phyloP scores from a whole-genome alignment of 2,329 filamentous ascomycete species.

The Apiospora saccharicola region DNA sequence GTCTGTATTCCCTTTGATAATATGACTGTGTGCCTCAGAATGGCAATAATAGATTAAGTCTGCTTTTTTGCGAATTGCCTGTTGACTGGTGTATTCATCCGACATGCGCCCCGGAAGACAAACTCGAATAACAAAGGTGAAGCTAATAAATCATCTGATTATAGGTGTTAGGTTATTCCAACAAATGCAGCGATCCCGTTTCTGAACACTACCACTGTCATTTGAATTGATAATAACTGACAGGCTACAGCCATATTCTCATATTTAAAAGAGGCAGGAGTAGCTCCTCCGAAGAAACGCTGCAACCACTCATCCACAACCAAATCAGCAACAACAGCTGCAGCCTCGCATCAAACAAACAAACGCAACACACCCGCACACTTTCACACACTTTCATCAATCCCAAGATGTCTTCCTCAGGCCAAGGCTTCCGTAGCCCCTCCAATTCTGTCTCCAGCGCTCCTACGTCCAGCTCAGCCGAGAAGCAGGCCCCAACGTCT shows the following conservation, averaged over 20 bases:
- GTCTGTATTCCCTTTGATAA: background rate
- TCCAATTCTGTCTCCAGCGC: background rate
- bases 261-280: background rate
- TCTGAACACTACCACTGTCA: background rate
- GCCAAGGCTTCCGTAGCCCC: slow-evolving; percentile 5
- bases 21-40: background rate
- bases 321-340: background rate
- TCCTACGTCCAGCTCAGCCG: background rate
- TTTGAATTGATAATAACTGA: background rate
- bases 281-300: background rate
- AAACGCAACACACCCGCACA: background rate
- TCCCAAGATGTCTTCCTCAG: slow-evolving; percentile 2
- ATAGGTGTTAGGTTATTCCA: background rate
- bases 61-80: background rate
- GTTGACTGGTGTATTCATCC: background rate
- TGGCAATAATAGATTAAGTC: background rate
- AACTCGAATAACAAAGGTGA: background rate
- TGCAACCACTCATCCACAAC: background rate
- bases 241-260: background rate
- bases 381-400: background rate
- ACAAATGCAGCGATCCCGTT: background rate
- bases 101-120: background rate
- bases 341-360: background rate
- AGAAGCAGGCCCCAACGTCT: background rate
- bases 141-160: background rate